phyloP scores from a whole-genome alignment of 1,284 basidiomycete genomes.

The Serendipita sp. region DNA sequence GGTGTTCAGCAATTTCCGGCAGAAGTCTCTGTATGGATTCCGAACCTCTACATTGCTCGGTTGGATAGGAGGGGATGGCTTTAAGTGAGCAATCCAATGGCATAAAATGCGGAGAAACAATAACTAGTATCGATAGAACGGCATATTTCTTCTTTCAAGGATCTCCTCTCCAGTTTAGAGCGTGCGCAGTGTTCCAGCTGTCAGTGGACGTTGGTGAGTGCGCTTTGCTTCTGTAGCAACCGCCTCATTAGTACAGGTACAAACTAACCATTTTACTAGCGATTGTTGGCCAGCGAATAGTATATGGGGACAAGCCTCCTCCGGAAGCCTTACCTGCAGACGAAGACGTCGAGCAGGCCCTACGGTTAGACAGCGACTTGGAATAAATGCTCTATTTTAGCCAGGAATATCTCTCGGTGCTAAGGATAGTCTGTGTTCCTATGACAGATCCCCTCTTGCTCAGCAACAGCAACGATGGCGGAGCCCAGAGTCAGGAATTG shows the following conservation, averaged over 20 bases:
- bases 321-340: slow-evolving; percentile 34
- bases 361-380: slow-evolving; percentile 18
- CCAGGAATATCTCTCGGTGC: neutral
- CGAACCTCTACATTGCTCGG: slow-evolving; percentile 66
- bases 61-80: slow-evolving; percentile 68
- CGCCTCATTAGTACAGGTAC: slow-evolving; percentile 10
- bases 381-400: neutral
- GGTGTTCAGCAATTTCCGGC: slow-evolving; percentile 48
- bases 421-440: no score
- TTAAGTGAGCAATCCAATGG: slow-evolving; percentile 42
- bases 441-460: no score
- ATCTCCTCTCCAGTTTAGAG: slow-evolving; percentile 63
- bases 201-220: slow-evolving; percentile 57
- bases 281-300: slow-evolving; percentile 53
- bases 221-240: neutral
- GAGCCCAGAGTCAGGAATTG: no score
- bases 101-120: no score
- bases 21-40: slow-evolving; percentile 71
- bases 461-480: no score
- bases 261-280: slow-evolving; percentile 26
- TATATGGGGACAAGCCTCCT: slow-evolving; percentile 54
- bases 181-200: slow-evolving; percentile 67
- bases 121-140: slow-evolving; percentile 31
- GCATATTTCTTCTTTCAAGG: slow-evolving; percentile 61
- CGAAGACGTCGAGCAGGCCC: slow-evolving; percentile 58